These are phyloP conservation scores for Ricinus communis DNA, from an alignment of 345 rosid species.

Conservation along the genomic window DNA sequence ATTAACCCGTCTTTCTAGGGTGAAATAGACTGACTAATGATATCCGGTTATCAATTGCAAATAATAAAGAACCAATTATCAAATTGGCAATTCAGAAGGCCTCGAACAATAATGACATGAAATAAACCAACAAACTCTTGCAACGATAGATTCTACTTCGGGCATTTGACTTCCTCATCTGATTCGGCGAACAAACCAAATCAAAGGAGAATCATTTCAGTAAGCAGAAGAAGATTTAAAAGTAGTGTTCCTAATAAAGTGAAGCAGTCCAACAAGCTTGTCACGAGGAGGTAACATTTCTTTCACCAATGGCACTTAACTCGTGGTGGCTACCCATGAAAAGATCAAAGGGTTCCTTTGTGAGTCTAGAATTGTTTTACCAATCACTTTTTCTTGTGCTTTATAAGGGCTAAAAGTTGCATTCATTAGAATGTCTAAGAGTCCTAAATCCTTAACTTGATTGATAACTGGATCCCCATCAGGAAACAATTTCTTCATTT, in stretches of 20 bases:
- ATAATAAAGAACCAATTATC: no score
- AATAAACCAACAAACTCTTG: no score
- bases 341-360: slow-evolving; percentile 35
- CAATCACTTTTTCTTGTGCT: slow-evolving; percentile 38
- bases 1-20: no score
- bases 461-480: not conserved
- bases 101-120: no score
- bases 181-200: no score
- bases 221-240: slow-evolving; percentile 2
- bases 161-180: no score
- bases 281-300: slow-evolving; percentile 33
- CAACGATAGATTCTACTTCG: no score
- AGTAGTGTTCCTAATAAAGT: slow-evolving; percentile 15
- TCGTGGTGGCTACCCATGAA: slow-evolving; percentile 38
- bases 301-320: slow-evolving; percentile 28
- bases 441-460: slow-evolving; percentile 17
- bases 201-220: not conserved
- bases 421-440: slow-evolving; percentile 22
- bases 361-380: slow-evolving; percentile 31
- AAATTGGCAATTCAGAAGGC: no score
- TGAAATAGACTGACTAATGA: no score
- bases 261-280: slow-evolving; percentile 27
- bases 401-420: slow-evolving; percentile 32
- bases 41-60: no score
- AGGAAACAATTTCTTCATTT: slow-evolving; percentile 25